Evolutionary conservation across 2,329 filamentous ascomycete species (phyloP), one percentile per base, ranked within the genome.

Genomic region (Trichoderma harzianum): DNA sequence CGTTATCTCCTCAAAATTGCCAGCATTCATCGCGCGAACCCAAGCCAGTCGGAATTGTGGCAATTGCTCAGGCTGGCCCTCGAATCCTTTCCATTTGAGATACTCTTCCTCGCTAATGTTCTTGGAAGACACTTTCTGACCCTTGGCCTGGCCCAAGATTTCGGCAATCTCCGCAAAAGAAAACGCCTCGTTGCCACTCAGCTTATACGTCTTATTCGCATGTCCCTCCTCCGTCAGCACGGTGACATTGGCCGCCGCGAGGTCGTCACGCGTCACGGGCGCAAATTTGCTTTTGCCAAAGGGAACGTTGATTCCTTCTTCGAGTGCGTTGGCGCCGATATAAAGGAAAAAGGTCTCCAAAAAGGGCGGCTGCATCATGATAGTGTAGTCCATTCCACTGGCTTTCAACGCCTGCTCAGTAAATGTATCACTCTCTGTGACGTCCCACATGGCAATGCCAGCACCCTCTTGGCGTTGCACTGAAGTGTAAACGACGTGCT

Each of bases 171-270:
- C 12, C 32, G 65, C 39, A 60, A 58, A 34, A 43, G 55, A 60
- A n/a, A 60, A 60, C 36, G 65, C 65, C 53, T 68, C 65, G 26
- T 68, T 21, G 34, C 65, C 55, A 60, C 65, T 68, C 36, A 68
- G 65, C 53, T 68, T 68, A 60, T 68, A 66, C 11, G 63, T 68
- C 65, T 68, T 58, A 68, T 68, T 60, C 36, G 30, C 63, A 55
- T 66, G 65, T 8, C 53, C 36, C 14, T 43, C 26, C 8, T 51
- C 34, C 14, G 65, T 68, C 65, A 68, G 51, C 36, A 68, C 53
- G 11, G 65, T 12, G n/a, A 68, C 53, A 47, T 60, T 68, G 36
- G 53, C 34, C 11, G 51, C 53, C 16, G 65, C 53, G 34, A 68
- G 26, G 7, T 60, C 65, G 24, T 47, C 65, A n/a, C 34, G 51